Base-by-base conservation (phyloP, 1,284 basidiomycete species). In the Microbotryum violaceum region DNA sequence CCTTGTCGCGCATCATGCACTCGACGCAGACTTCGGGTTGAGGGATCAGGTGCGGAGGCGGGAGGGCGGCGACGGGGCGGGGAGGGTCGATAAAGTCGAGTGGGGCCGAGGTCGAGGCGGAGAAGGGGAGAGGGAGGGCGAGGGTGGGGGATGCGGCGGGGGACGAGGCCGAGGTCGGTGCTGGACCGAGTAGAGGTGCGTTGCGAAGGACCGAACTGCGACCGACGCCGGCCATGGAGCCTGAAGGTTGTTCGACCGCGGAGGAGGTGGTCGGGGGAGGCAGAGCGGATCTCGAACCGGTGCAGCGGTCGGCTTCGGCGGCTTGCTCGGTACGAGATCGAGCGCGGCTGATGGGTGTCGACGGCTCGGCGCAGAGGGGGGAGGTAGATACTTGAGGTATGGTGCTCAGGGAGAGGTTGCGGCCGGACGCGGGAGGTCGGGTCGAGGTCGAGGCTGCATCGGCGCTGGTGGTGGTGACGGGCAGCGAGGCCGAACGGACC, bases 1-100 rank as follows among this genome's bases (percentile, higher is more conserved):
- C 94, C 73, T 94, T 86, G 77, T 98, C 94, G 49, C 94, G 86
- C 94, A 98, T 98, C 72, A 96, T 90, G 75, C 94, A 98, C 77
- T 98, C 94, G 54, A 97, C 81, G 72, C 94, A 98, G 49, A 97
- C 80, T 75, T 97, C 92, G 54, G 78, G 78, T 55, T 73, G 74
- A 9, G 71, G 71, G n/a, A 64, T 49, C 10, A 68, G 54, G 49
- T 68, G 67, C 9, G 66, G 66, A 7, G 67, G 67, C 0, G 49
- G 48, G 18, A 42, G 46, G 14, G 45, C 51, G 16, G 27, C 29
- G 21, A 21, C 29, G 53, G 42, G 18, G 47, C 23, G 29, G 2
- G 23, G 23, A 10, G 31, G 55, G 6, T 21, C 50, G 45, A 25
- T 29, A 12, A 21, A 54, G 37, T 21, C n/a, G n/a, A 9, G 25